Percentiles rank a stretch among this genome's conserved stretches.
These are phyloP conservation scores for Bullera alba DNA, from an alignment of 768 basidiomycete genomes.

Conservation along the genomic window DNA sequence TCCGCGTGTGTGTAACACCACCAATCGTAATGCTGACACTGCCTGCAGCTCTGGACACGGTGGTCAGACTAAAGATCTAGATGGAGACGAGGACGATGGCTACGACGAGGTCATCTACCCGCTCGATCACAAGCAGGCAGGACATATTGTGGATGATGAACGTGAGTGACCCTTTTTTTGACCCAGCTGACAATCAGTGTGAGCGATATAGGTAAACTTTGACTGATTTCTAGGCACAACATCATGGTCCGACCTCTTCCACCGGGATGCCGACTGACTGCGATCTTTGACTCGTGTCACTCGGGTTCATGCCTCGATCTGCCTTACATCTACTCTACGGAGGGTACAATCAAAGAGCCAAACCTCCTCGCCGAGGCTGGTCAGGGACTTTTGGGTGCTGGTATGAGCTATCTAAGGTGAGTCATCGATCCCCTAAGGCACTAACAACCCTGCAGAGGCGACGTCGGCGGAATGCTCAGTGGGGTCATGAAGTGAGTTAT, in stretches of 20 bases:
- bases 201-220: no score
- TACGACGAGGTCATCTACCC: slow-evolving; percentile 63
- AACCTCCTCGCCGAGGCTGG: slow-evolving; percentile 82
- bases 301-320: slow-evolving; percentile 55
- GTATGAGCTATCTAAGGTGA: slow-evolving; percentile 56
- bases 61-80: slow-evolving; percentile 71
- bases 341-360: slow-evolving; percentile 91
- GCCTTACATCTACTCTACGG: slow-evolving; percentile 68
- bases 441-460: slow-evolving; percentile 50
- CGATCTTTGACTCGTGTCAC: slow-evolving; percentile 48
- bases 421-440: neutral
- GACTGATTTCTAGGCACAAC: slow-evolving; percentile 49
- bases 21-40: neutral
- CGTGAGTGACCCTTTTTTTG: slow-evolving; percentile 35
- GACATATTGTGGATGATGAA: slow-evolving; percentile 86
- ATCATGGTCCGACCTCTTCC: slow-evolving; percentile 74
- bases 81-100: slow-evolving; percentile 45
- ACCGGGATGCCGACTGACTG: slow-evolving; percentile 77
- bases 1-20: neutral
- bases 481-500: slow-evolving; percentile 56
- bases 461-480: slow-evolving; percentile 69
- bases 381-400: slow-evolving; percentile 71
- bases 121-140: slow-evolving; percentile 61
- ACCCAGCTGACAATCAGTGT: neutral
- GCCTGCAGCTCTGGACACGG: slow-evolving; percentile 73